Conservation (phyloP, 345 rosid genomes). For the Fremontodendron californicum region DNA sequence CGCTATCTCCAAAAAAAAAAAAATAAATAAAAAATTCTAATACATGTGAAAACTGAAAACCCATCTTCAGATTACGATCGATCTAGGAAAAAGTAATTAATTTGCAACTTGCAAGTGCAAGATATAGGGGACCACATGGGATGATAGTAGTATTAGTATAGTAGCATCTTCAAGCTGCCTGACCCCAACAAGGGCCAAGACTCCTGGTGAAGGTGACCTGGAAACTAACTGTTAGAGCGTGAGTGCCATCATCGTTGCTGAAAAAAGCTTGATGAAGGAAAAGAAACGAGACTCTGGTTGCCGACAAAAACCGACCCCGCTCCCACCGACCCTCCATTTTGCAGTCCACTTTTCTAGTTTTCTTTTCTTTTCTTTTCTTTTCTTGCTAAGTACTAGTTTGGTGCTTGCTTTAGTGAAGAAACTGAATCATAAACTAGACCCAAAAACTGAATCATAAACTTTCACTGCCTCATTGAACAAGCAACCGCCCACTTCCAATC, state of each 20-base stretch:
- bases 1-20: background rate
- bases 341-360: background rate
- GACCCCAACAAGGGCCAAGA: background rate
- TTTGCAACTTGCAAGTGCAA: background rate
- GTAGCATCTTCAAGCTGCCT: too few relatives aligned
- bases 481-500: background rate
- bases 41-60: background rate
- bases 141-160: too few relatives aligned
- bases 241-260: background rate
- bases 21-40: too few relatives aligned
- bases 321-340: background rate
- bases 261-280: background rate
- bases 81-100: background rate
- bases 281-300: background rate
- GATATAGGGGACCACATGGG: background rate
- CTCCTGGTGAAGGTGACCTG: background rate
- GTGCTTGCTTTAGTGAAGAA: background rate
- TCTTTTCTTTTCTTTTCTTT: too few relatives aligned
- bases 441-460: background rate
- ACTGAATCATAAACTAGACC: background rate
- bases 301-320: background rate
- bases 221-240: conserved; percentile 4
- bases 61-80: background rate
- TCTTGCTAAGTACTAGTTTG: background rate
- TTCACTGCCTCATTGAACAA: background rate